Conservation (phyloP, 2,329 filamentous ascomycete genomes). For the Curvularia sp. region DNA sequence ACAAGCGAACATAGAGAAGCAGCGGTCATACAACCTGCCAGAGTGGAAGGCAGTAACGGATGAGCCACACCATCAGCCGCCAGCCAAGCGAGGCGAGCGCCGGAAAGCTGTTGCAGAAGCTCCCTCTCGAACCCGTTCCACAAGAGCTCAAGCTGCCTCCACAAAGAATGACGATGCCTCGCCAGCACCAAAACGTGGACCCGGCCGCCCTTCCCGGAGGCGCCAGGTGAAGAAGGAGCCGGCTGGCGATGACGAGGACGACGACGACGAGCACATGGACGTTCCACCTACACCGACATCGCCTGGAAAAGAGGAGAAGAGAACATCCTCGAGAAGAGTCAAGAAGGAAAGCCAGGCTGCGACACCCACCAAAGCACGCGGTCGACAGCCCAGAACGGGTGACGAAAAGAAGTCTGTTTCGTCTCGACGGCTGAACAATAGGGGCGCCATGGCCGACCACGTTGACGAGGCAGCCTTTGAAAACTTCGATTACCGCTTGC, state of each 20-base stretch:
- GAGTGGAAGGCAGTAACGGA: conserved; percentile 95
- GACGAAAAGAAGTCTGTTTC: conserved; percentile 72
- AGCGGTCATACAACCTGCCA: conserved; percentile 92
- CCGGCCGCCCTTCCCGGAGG: conserved; percentile 55
- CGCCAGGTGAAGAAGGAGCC: conserved; percentile 34
- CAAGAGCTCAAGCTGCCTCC: conserved; percentile 38
- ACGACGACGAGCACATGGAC: conserved; percentile 41
- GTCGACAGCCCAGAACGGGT: conserved; percentile 56
- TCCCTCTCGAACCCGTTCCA: conserved; percentile 44
- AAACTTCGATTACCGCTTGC: conserved; percentile 88
- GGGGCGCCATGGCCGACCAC: conserved; percentile 76
- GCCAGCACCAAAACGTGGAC: conserved; percentile 56
- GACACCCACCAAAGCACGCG: conserved; percentile 63
- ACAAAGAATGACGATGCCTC: conserved; percentile 48
- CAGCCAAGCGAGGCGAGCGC: conserved; percentile 84
- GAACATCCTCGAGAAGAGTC: conserved; percentile 30
- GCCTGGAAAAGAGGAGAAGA: conserved; percentile 54
- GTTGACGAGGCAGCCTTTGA: conserved; percentile 91
- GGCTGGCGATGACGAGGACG: conserved; percentile 41
- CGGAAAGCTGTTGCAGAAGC: conserved; percentile 59
- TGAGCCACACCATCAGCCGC: conserved; percentile 94
- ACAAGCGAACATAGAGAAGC: conserved; percentile 95
- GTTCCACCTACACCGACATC: conserved; percentile 55
- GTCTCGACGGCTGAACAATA: conserved; percentile 85
- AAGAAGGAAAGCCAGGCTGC: conserved; percentile 52